Base-by-base conservation (phyloP, 2,329 filamentous ascomycete genomes). In the Aureobasidium uvarum region DNA sequence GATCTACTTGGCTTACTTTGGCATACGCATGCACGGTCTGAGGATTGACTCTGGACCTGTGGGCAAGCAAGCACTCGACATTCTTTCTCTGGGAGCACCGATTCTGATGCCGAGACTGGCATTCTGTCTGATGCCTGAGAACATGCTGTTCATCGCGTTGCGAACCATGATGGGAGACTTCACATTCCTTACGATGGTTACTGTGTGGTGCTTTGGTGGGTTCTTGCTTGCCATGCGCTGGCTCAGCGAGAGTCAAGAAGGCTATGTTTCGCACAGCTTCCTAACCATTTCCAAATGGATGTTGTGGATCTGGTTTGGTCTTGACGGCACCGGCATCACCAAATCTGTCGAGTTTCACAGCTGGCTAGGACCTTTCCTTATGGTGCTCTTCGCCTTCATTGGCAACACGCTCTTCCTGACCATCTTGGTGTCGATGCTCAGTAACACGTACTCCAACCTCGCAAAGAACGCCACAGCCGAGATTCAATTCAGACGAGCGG, bases 231-330 rank as follows among this genome's bases (percentile, higher is more conserved):
- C 90, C 28, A 84, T 96, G 74, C 83, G 88, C 41, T 95, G 91
- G 91, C 84, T 96, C 10, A 86, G 86, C 66, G 83, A 89, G 69
- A 87, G 86, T 23, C 73, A 76, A 67, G 74, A 76, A 76, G 75
- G 75, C 25, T 72, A 70, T 52, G 69, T 70, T 18, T 69, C 66
- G 6, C 74, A 77, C 62, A 71, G 68, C 45, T 76, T 87, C 5
- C 78, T 89, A 76, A 90, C 88, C 1, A 92, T 95, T 68, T 86
- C 86, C 51, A 92, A 93, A 76, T 96, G 91, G 91, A 94, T 96
- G 90, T 84, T 95, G 1, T 95, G 90, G 84, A 93, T 96, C 69
- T 96, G 91, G 91, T 95, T 96, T 72, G 91, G 91, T 2, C 84
- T 96, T 1, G 91, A 95, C 71, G 91, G 75, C 41, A 89, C 77